Evolutionary conservation across 140 eudicot species (phyloP), one percentile per base, ranked within the genome.

Genomic region (Bidens hawaiensis): DNA sequence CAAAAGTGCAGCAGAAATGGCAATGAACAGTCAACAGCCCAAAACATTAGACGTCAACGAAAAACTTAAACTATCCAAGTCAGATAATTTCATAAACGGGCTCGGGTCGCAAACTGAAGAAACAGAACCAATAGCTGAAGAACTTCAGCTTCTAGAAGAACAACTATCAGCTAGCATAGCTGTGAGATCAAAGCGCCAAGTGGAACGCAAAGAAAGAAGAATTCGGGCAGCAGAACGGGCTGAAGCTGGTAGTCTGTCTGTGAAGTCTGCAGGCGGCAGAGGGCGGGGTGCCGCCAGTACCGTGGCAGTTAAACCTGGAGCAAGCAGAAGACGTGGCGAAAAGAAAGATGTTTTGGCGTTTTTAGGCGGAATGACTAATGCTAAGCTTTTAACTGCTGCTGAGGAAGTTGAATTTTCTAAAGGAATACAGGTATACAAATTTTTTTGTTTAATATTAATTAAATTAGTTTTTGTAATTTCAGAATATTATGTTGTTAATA

Each of bases 391-490:
- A 41, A 80, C 96, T 21, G 89, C 94, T 62, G 70, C 70, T 5
- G 99, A 93, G 70, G 99, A 93, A 68, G 83, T 72, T 46, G 75
- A 78, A 74, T 74, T 85, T 65, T 88, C 99, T 5, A 76, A 58
- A 76, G 99, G 99, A 60, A 85, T 93, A 60, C 96, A 93, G 99
- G 99, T 85, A 62, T 21, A n/a, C n/a, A n/a, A n/a, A n/a, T n/a
- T n/a, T n/a, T 58, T 41, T 51, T 52, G 13, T 43, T 16, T 54
- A 13, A 16, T 33, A 47, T 47, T 15, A 25, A 1, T 45, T 43
- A 41, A 23, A 14, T 28, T 67, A n/a, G 10, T 13, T 3, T 49
- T 27, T 48, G 4, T 18, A 4, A 18, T 6, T 42, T 26, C 21
- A 36, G 23, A 26, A 23, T 16, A 50, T 5, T 8, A 24, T 45